Evolutionary conservation across 805 yeast genomes (phyloP), one percentile per base, ranked within the genome.

Genomic region (Jamesozyma jinghongensis): DNA sequence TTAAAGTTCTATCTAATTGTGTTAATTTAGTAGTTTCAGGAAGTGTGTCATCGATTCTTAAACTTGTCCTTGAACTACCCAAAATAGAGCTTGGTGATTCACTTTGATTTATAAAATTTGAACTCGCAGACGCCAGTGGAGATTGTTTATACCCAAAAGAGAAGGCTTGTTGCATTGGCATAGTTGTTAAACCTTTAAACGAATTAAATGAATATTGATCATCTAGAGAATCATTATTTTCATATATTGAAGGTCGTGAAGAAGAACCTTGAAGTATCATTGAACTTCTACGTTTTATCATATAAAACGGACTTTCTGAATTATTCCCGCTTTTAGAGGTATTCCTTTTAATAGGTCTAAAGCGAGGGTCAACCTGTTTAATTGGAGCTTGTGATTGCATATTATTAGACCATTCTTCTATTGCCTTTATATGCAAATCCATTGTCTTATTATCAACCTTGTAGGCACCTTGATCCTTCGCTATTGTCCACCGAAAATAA

Each of bases 391-490:
- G 65, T 11, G 69, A 57, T 39, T 66, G 57, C 5, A 74, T 69
- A 57, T 79, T 75, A 47, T 83, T 83, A 3, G 90, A 79, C 97
- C 97, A 92, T 49, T 76, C 75, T 51, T 90, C 97, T 47, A 85
- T 77, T 43, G 73, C 75, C 35, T 77, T 72, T 38, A 76, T 76
- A 51, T 87, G 77, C 45, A 72, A 69, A 18, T 68, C 70, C 79
- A 81, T 71, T 34, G 74, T 70, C 52, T 74, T 76, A 47, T 73
- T 69, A 44, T 77, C 75, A 36, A 79, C 66, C 20, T 65, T 65
- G 44, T 73, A 73, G 2, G 92, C 94, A 45, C 97, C 97, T 65
- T 87, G 96, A 25, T 63, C 69, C 34, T 78, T 75, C 5, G 95
- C 73, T 18, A 90, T 64, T 42, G 77, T 63, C 95, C 96, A 90